A percentile compares a stretch with the other conserved stretches of the same genome.
These are phyloP conservation scores for Colletotrichum cereale DNA, from an alignment of 2,329 filamentous ascomycete genomes.

Conservation along the genomic window DNA sequence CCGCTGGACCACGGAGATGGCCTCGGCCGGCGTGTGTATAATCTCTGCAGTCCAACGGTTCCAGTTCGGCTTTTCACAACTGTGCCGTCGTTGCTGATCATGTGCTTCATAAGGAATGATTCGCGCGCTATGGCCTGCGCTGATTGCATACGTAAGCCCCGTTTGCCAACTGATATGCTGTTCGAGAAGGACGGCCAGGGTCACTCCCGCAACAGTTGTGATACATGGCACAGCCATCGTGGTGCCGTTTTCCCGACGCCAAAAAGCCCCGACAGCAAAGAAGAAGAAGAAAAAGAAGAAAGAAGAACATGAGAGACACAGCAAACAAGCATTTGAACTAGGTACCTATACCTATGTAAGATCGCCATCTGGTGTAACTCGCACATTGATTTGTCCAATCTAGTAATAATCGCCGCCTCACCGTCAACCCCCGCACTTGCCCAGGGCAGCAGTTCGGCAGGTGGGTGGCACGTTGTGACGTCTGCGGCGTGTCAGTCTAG, in stretches of 20 bases:
- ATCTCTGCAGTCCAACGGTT: background rate
- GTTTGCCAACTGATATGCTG: background rate
- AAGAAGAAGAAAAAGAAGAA: background rate
- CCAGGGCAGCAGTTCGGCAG: slow-evolving; percentile 5
- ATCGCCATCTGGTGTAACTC: slow-evolving; percentile 14
- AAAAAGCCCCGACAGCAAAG: background rate
- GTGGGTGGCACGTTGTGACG: slow-evolving; percentile 18
- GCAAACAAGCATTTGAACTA: too few relatives aligned
- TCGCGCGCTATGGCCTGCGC: background rate
- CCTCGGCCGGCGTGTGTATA: background rate
- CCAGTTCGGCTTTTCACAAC: background rate
- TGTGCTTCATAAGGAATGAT: background rate
- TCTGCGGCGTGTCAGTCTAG: slow-evolving; percentile 25
- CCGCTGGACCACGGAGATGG: background rate
- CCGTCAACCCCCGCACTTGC: slow-evolving; percentile 27
- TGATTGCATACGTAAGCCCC: background rate
- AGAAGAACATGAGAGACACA: too few relatives aligned
- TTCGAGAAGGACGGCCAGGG: background rate
- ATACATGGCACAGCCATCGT: slow-evolving; percentile 2
- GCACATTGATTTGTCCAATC: background rate
- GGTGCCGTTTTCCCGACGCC: background rate
- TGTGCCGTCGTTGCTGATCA: background rate
- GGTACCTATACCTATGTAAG: too few relatives aligned
- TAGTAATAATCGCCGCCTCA: slow-evolving; percentile 15
- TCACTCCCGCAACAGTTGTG: background rate